Percentiles rank a stretch among this genome's conserved stretches.
phyloP scores from a whole-genome alignment of 768 basidiomycete genomes.

The Zangia roseola region DNA sequence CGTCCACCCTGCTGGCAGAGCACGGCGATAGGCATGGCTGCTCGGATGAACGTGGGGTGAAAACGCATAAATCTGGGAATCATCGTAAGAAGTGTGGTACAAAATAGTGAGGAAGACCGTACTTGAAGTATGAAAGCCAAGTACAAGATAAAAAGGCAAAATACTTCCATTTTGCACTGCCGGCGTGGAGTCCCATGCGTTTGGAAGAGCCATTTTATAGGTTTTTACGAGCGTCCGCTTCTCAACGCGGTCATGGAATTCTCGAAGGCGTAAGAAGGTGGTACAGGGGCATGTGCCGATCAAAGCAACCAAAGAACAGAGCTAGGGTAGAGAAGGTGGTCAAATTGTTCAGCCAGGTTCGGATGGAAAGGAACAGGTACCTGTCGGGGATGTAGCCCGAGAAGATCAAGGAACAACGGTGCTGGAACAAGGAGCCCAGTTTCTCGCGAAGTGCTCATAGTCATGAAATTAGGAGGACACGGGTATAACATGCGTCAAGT shows the following conservation, averaged over 20 bases:
- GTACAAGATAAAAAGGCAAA: conserved; percentile 1
- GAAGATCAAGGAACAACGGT: background rate
- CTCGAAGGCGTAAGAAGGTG: background rate
- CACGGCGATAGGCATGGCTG: conserved; percentile 12
- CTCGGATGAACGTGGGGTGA: background rate
- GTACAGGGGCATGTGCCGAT: background rate
- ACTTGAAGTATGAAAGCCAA: conserved; percentile 6
- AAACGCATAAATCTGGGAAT: conserved; percentile 9
- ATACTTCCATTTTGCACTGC: conserved; percentile 7
- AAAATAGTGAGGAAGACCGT: background rate
- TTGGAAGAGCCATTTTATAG: conserved; percentile 12
- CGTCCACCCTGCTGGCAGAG: conserved; percentile 55
- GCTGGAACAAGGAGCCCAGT: background rate
- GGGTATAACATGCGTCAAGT: background rate
- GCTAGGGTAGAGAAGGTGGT: background rate
- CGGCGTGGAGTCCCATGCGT: background rate
- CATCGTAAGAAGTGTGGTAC: conserved; percentile 1
- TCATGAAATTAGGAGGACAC: background rate
- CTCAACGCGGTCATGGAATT: background rate
- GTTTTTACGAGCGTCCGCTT: conserved; percentile 5
- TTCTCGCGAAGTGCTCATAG: background rate
- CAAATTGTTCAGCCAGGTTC: background rate
- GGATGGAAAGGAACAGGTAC: background rate
- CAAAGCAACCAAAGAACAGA: background rate
- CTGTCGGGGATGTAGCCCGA: background rate